Evolutionary conservation across 306 rosid species (phyloP).

Genomic region (Acmispon strigosus): DNA sequence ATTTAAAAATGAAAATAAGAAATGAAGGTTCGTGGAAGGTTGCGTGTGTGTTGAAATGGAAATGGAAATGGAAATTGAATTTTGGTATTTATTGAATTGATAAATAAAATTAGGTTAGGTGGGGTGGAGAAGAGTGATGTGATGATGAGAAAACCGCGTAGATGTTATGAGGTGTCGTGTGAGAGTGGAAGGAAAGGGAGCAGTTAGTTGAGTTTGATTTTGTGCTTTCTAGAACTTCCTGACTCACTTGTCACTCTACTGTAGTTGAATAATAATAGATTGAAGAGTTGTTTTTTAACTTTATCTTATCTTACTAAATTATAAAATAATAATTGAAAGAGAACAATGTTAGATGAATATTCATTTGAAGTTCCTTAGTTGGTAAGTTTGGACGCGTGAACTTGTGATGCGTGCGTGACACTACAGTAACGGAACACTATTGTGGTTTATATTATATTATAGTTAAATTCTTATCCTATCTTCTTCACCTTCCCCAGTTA

Average conservation of each 20-base stretch:
- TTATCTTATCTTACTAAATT: too few species aligned
- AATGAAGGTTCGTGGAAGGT: constrained; percentile 15
- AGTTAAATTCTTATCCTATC: too few species aligned
- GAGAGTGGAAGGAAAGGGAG: not conserved
- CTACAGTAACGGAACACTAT: too few species aligned
- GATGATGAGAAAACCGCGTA: constrained; percentile 34
- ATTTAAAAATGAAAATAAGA: not conserved
- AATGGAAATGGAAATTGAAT: constrained; percentile 12
- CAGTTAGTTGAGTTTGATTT: constrained; percentile 26
- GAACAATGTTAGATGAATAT: too few species aligned
- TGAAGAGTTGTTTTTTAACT: not conserved
- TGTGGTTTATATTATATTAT: too few species aligned
- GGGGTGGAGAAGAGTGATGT: constrained; percentile 9
- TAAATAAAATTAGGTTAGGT: constrained; percentile 22
- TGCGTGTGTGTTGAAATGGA: constrained; percentile 5
- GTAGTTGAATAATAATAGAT: not conserved
- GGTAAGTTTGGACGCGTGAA: too few species aligned
- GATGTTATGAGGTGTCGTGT: constrained; percentile 16
- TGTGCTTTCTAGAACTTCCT: constrained; percentile 16
- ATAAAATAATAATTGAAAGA: too few species aligned
- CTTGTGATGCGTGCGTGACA: too few species aligned
- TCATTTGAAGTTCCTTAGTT: too few species aligned
- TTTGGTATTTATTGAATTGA: not conserved
- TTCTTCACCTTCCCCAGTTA: too few species aligned
- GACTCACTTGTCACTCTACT: not conserved